Percentiles rank a stretch among this genome's conserved stretches.
These are phyloP conservation scores for Termitomyces sp. DNA, from an alignment of 768 basidiomycete species.

Conservation along the genomic window DNA sequence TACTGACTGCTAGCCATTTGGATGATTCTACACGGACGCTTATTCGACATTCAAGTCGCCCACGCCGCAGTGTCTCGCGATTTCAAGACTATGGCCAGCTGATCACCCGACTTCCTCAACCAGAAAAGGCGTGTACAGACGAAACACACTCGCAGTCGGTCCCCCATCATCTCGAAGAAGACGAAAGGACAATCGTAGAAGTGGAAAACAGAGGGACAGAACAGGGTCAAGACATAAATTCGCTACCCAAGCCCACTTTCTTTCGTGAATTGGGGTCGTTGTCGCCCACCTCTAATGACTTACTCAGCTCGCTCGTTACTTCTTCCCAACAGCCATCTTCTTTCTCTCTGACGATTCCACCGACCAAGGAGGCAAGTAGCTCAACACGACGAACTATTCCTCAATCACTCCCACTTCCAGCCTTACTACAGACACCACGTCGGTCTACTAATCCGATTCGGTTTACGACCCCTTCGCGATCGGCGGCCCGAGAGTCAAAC, in stretches of 20 bases:
- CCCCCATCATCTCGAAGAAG: not conserved
- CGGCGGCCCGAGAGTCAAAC: conserved; percentile 24
- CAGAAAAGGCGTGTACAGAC: not conserved
- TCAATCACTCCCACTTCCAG: conserved; percentile 20
- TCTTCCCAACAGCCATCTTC: conserved; percentile 12
- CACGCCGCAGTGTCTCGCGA: not conserved
- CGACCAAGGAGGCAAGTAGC: not conserved
- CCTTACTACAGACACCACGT: conserved; percentile 18
- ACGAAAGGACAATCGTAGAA: not conserved
- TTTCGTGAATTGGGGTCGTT: conserved; percentile 51
- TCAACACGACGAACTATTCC: conserved; percentile 7
- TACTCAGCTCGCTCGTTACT: conserved; percentile 39
- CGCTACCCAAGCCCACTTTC: conserved; percentile 16
- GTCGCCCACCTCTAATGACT: conserved; percentile 54
- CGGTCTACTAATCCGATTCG: conserved; percentile 20
- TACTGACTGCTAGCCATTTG: not conserved
- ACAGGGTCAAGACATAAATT: not conserved
- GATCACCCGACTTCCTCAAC: not conserved
- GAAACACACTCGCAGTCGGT: not conserved
- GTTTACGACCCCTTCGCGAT: conserved; percentile 19
- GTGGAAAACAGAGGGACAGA: not conserved
- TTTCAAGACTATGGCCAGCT: not conserved
- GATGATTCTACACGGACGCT: conserved; percentile 4
- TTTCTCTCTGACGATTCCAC: conserved; percentile 2
- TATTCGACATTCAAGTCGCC: not conserved